Conservation (phyloP, 495 filamentous ascomycete genomes). For the Penicillium tannophilum region DNA sequence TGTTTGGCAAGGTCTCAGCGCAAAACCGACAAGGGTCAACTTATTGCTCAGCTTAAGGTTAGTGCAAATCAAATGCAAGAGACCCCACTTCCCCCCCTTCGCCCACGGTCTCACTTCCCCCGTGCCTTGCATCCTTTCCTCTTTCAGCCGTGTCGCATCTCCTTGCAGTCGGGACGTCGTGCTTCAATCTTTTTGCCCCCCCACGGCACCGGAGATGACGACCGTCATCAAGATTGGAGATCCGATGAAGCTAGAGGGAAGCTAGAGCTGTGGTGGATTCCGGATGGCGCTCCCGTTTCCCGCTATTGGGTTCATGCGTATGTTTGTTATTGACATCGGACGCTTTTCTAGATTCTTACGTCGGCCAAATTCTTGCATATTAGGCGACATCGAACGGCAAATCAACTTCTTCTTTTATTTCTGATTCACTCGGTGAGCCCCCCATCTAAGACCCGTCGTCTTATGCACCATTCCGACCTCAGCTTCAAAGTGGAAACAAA, state of each 20-base stretch:
- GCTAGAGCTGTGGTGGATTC: constrained; percentile 7
- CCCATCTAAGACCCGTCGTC: constrained; percentile 12
- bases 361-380: constrained; percentile 37
- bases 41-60: constrained; percentile 33
- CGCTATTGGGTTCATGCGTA: constrained; percentile 5
- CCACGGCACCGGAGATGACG: constrained; percentile 33
- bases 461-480: constrained; percentile 39
- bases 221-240: constrained; percentile 19
- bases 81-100: constrained; percentile 19
- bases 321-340: constrained; percentile 47
- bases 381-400: constrained; percentile 30
- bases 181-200: constrained; percentile 14
- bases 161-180: constrained; percentile 43
- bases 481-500: constrained; percentile 9
- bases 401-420: constrained; percentile 30
- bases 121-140: constrained; percentile 47
- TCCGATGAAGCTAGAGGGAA: constrained; percentile 1
- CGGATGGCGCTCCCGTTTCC: constrained; percentile 27
- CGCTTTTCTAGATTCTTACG: constrained; percentile 25
- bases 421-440: constrained; percentile 39
- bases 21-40: constrained; percentile 6
- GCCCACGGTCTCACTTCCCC: constrained; percentile 40
- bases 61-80: constrained; percentile 19
- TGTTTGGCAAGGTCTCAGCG: constrained; percentile 29
- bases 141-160: constrained; percentile 34